Base-by-base conservation (phyloP, 805 yeast genomes). In the Yamadazyma phyllophila region DNA sequence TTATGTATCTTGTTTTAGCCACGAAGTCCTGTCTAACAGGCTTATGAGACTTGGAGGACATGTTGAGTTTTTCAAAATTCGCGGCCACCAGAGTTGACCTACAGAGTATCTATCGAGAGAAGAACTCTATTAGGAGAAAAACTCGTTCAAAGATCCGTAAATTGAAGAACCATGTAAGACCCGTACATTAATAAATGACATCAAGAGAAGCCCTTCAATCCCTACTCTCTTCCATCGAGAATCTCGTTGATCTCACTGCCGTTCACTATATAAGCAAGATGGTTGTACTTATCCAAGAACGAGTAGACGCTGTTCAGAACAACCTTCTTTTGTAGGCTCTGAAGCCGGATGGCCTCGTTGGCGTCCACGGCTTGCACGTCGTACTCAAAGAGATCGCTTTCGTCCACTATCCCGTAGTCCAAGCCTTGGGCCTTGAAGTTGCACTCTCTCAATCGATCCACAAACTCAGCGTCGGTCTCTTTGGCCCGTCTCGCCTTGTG, bases 1-100 rank as follows among this genome's bases (percentile, higher is more conserved):
- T 94, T 48, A 80, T 80, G 64, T 90, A 92, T 59, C 96, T 78
- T 44, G 86, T 80, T 55, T 85, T 84, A 38, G 96, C 95, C 45
- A 86, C 81, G 58, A 83, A 86, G 46, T 85, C 91, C 60, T 85
- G 91, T 61, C 82, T 80, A 51, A 76, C 74, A 39, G 73, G 68
- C 54, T 66, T 62, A 38, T 51, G 55, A 9, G 69, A 60, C 66
- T 63, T 41, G 31, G 36, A 31, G 7, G 44, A 31, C 41, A 34
- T 26, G 35, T 26, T 26, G 38, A 12, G 24, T 20, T 20, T 20
- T 20, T 20, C 24, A 20, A 20, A 20, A 20, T 20, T 20, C 24
- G 24, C 24, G 24, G 24, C 24, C 24, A 20, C 24, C 24, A 20
- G 24, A 20, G 24, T 20, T 20, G 24, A 6, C n/a, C n/a, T n/a